Evolutionary conservation across 345 rosid genomes (phyloP).

Genomic region (Carallia brachiata): DNA sequence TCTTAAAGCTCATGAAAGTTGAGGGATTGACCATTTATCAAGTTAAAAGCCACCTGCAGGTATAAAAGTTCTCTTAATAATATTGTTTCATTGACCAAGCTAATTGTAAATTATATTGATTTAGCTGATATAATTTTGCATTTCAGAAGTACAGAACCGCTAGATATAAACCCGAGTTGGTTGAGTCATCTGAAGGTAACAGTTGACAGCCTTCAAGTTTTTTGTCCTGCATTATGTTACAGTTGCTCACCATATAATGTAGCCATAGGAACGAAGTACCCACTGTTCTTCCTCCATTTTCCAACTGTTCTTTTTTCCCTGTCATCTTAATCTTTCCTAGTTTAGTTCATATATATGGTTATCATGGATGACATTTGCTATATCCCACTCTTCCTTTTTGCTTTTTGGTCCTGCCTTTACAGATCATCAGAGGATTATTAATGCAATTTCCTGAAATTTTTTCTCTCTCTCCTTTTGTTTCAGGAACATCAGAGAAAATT

Average conservation of each 20-base stretch:
- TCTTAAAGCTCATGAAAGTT: slow-evolving; percentile 74
- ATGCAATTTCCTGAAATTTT: slow-evolving; percentile 7
- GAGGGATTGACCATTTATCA: slow-evolving; percentile 86
- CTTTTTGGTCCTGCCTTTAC: neutral
- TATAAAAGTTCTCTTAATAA: slow-evolving; percentile 15
- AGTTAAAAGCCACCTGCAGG: slow-evolving; percentile 98
- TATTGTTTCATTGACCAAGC: slow-evolving; percentile 10
- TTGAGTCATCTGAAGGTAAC: slow-evolving; percentile 46
- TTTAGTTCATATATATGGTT: too few relatives aligned
- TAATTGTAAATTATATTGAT: slow-evolving; percentile 8
- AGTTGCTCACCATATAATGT: neutral
- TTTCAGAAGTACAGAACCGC: slow-evolving; percentile 93
- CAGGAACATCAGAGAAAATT: slow-evolving; percentile 61
- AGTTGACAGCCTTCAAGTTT: slow-evolving; percentile 14
- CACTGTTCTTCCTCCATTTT: neutral
- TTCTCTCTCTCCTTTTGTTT: slow-evolving; percentile 14
- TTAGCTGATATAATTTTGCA: slow-evolving; percentile 15
- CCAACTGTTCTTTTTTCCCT: neutral
- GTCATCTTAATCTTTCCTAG: neutral
- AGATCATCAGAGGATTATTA: neutral
- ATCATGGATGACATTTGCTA: too few relatives aligned
- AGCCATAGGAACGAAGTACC: neutral
- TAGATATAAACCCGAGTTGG: slow-evolving; percentile 64
- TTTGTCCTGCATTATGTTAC: slow-evolving; percentile 1
- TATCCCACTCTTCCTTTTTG: neutral